These are phyloP conservation scores for Arthrobotrys entomopaga DNA, from an alignment of 2,329 filamentous ascomycete genomes.

Conservation along the genomic window DNA sequence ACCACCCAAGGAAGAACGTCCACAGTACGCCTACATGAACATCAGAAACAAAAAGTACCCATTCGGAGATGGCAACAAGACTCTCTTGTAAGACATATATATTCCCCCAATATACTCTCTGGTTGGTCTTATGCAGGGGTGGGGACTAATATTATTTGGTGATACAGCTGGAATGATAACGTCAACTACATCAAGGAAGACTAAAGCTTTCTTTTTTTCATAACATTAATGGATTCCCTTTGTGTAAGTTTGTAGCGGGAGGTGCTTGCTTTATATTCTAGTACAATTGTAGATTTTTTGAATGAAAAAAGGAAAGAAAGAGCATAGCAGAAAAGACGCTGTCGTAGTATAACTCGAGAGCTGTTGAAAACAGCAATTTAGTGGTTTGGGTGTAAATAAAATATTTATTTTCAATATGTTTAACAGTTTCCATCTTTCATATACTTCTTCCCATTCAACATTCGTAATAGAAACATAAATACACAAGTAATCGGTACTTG, in stretches of 20 bases:
- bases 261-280: constrained; percentile 16
- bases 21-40: constrained; percentile 97
- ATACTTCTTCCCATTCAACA: background rate
- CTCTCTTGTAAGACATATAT: constrained; percentile 60
- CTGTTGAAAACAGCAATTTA: constrained; percentile 14
- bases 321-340: background rate
- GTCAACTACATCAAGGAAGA: constrained; percentile 99
- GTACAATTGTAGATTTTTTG: constrained; percentile 33
- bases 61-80: constrained; percentile 97
- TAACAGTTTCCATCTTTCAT: background rate
- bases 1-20: constrained; percentile 86
- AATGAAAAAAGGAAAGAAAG: background rate
- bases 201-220: constrained; percentile 65
- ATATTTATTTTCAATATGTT: constrained; percentile 10
- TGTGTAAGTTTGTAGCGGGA: constrained; percentile 35
- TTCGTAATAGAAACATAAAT: background rate
- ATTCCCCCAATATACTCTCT: background rate
- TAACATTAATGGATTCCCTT: background rate
- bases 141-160: constrained; percentile 4
- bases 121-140: constrained; percentile 19
- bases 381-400: constrained; percentile 45
- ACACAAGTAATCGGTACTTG: background rate
- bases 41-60: constrained; percentile 94
- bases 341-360: background rate
- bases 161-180: constrained; percentile 82